These are phyloP conservation scores for Chrysoporthe cubensis DNA, from an alignment of 2,329 filamentous ascomycete species.

Conservation along the genomic window DNA sequence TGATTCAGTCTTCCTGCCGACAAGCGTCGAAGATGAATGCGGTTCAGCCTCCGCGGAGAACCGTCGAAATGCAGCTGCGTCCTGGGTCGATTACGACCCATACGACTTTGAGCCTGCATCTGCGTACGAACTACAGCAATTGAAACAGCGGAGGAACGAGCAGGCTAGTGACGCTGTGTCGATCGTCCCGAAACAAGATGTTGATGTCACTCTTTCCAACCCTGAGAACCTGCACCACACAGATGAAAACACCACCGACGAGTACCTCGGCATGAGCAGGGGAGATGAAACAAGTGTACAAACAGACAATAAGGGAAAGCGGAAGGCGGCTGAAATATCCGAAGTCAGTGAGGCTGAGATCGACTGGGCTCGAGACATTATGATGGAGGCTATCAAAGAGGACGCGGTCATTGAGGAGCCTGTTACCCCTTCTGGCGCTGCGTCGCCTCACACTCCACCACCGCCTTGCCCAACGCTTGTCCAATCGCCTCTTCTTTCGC, in stretches of 20 bases:
- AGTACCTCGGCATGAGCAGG: neutral
- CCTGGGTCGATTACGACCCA: neutral
- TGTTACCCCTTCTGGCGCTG: neutral
- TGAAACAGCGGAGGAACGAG: slow-evolving; percentile 1
- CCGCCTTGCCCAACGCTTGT: neutral
- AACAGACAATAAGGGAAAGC: slow-evolving; percentile 16
- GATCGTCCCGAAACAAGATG: neutral
- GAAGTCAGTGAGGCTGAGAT: slow-evolving; percentile 13
- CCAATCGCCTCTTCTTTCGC: slow-evolving; percentile 21
- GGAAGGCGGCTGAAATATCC: slow-evolving; percentile 26
- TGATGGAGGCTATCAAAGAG: neutral
- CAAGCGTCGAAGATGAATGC: neutral
- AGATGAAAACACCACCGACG: neutral
- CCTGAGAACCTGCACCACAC: neutral
- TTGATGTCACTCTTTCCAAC: neutral
- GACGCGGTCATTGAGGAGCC: neutral
- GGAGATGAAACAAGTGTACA: neutral
- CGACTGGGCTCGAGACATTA: slow-evolving; percentile 11
- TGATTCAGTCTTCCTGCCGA: neutral
- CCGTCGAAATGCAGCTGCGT: neutral
- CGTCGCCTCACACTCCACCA: neutral
- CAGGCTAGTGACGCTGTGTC: too few species aligned
- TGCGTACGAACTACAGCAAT: slow-evolving; percentile 18
- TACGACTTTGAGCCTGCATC: slow-evolving; percentile 8
- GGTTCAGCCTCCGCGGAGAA: neutral